Base-by-base conservation (phyloP, 176 grass and related monocot species). In the Oryza longistaminata region DNA sequence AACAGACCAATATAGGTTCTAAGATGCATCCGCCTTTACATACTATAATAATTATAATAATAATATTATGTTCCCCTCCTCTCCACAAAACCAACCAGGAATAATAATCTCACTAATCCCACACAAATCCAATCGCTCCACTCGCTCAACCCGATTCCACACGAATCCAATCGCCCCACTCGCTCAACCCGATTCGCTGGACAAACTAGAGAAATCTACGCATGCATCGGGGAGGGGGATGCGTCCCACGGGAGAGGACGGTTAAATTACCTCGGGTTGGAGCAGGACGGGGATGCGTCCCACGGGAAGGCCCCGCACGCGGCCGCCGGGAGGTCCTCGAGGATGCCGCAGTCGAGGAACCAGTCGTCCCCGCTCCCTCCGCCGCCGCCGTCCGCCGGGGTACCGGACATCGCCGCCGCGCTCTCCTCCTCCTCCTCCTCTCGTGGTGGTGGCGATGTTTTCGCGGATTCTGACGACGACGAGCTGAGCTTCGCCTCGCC, bases 321-420 rank as follows among this genome's bases (percentile, higher is more conserved):
- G 3, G 64, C 89, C 13, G 49, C 76, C 37, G 89, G 89, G 62
- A 91, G 85, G 81, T 87, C 89, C 68, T 87, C 85, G 42, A 91
- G 89, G 85, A 91, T 87, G 70, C 75, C 70, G 81, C 89, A 91
- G 76, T 87, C 70, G 42, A 91, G 75, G 81, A 91, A 91, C 89
- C 89, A 91, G 29, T 91, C 76, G 6, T 91, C 89, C 48, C 68
- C 75, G 21, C 43, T 22, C 19, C 39, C 73, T 7, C 39, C 39
- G 7, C 37, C 37, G 37, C 85, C 72, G 4, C 71, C 84, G 46
- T 79, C 81, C 39, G n/a, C 70, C 70, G 69, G 81, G 2, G 80
- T 70, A 27, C 83, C 80, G 79, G 85, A 87, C 89, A 91, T 91
- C 85, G 70, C 62, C 60, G 37, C 42, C 82, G 74, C 35, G 16